Conservation (phyloP, 306 rosid species). For the Begonia masoniana region DNA sequence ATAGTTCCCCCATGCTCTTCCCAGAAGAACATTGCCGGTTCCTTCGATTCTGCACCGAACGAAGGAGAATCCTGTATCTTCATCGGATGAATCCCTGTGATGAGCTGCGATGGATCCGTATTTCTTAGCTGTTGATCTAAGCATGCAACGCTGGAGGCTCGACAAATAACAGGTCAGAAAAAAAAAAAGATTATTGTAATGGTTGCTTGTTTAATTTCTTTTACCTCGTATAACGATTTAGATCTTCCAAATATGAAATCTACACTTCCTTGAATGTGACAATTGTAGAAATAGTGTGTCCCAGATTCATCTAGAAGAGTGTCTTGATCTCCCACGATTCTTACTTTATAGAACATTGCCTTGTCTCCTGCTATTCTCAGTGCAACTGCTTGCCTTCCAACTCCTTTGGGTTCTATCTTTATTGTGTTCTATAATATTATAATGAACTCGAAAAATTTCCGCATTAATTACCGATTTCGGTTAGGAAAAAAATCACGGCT, state of each 20-base stretch:
- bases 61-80: constrained; percentile 69
- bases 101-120: constrained; percentile 91
- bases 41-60: constrained; percentile 54
- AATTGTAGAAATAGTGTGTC: constrained; percentile 50
- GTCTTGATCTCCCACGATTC: constrained; percentile 64
- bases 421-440: constrained; percentile 47
- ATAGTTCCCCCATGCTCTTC: constrained; percentile 85
- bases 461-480: not conserved
- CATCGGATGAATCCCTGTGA: constrained; percentile 35
- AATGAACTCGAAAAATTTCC: not conserved
- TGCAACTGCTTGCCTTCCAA: constrained; percentile 90
- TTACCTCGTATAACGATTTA: constrained; percentile 66
- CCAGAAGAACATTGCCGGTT: constrained; percentile 47
- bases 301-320: constrained; percentile 74
- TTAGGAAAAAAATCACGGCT: too few species aligned
- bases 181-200: too few species aligned
- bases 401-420: constrained; percentile 47
- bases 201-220: too few species aligned
- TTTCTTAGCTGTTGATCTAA: constrained; percentile 35
- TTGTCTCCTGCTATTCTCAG: constrained; percentile 54
- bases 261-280: constrained; percentile 56
- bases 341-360: constrained; percentile 65
- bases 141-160: constrained; percentile 43
- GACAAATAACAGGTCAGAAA: too few species aligned
- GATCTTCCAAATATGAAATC: constrained; percentile 79